Percentiles rank a stretch among this genome's conserved stretches.
Evolutionary conservation across 345 rosid genomes (phyloP).

Genomic region (Diplotaxis tenuifolia): DNA sequence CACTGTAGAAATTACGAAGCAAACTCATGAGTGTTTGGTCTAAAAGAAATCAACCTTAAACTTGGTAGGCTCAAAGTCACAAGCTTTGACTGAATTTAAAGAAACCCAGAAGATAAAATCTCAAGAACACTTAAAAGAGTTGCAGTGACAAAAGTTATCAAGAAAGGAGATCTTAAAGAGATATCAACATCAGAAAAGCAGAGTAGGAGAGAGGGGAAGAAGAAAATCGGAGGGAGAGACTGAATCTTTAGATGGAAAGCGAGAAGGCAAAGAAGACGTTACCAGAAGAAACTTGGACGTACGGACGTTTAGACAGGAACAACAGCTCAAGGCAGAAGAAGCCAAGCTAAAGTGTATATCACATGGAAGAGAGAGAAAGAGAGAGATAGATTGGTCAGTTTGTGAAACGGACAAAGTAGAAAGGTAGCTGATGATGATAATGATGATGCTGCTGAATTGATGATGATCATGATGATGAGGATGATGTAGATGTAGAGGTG

Average conservation of each 20-base stretch:
- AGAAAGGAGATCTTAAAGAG: conserved; percentile 27
- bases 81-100: conserved; percentile 8
- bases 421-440: conserved; percentile 55
- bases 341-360: conserved; percentile 32
- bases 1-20: background rate
- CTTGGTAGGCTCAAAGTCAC: background rate
- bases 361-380: conserved; percentile 37
- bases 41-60: conserved; percentile 15
- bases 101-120: conserved; percentile 25
- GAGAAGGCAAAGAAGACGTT: conserved; percentile 21
- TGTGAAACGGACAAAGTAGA: conserved; percentile 62
- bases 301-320: conserved; percentile 26
- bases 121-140: background rate
- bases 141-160: conserved; percentile 11
- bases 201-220: conserved; percentile 16
- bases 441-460: conserved; percentile 25
- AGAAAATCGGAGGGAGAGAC: conserved; percentile 18
- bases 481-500: conserved; percentile 15
- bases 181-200: conserved; percentile 25
- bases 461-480: conserved; percentile 26
- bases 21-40: conserved; percentile 13
- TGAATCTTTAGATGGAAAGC: conserved; percentile 20
- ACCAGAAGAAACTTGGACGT: conserved; percentile 35
- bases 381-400: conserved; percentile 39
- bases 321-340: conserved; percentile 37